Conservation (phyloP, 441 rosid genomes). For the Populus hybrid region DNA sequence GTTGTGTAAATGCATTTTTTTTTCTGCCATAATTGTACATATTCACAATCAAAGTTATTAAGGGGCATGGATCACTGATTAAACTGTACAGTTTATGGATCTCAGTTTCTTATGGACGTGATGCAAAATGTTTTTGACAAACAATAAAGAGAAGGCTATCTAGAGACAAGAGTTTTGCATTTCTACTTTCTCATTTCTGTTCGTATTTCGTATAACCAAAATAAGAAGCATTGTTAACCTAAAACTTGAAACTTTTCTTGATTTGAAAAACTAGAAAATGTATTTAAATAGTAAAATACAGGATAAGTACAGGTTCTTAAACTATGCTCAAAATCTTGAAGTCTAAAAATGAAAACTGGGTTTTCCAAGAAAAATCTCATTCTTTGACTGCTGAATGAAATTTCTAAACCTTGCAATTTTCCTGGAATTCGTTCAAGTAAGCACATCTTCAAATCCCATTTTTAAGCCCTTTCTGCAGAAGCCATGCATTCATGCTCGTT, state of each 20-base stretch:
- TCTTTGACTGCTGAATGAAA: background rate
- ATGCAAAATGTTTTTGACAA: background rate
- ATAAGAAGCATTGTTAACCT: background rate
- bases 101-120: background rate
- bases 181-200: background rate
- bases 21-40: background rate
- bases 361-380: background rate
- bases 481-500: background rate
- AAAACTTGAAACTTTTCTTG: background rate
- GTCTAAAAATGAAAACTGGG: background rate
- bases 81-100: background rate
- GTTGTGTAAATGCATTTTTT: background rate
- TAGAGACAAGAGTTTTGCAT: background rate
- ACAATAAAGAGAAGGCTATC: background rate
- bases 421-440: background rate
- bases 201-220: background rate
- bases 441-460: background rate
- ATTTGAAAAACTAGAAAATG: background rate
- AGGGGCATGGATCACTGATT: background rate
- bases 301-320: background rate
- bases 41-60: background rate
- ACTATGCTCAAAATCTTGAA: background rate
- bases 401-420: background rate
- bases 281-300: background rate
- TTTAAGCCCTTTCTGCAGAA: background rate